Conservation (phyloP, 2,329 filamentous ascomycete genomes). For the Venturia carpophila region DNA sequence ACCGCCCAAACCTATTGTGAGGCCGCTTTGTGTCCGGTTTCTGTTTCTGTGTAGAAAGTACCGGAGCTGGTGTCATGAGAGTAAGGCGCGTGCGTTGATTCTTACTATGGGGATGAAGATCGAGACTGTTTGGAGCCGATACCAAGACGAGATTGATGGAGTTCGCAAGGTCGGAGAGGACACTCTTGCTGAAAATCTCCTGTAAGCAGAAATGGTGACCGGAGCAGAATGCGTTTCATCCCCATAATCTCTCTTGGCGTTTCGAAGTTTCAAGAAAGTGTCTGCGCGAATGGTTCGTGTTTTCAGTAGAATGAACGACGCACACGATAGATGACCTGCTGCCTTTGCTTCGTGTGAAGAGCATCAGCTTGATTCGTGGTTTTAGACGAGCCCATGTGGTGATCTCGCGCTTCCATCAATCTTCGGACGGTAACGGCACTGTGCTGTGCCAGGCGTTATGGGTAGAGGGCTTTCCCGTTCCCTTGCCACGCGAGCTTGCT, state of each 20-base stretch:
- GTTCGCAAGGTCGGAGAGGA: background rate
- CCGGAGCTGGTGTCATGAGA: background rate
- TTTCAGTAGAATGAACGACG: background rate
- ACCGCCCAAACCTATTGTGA: background rate
- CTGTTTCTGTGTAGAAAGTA: background rate
- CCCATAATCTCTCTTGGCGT: background rate
- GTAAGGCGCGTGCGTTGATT: background rate
- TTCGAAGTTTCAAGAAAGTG: background rate
- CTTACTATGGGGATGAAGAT: background rate
- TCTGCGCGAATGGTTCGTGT: background rate
- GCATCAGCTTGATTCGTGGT: constrained; percentile 1
- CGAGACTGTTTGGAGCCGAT: background rate
- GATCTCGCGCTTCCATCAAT: no score
- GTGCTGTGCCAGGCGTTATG: no score
- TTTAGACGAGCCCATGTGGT: background rate
- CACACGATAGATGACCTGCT: constrained; percentile 5
- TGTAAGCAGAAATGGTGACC: background rate
- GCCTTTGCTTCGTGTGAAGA: background rate
- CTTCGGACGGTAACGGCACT: no score
- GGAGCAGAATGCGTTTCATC: background rate
- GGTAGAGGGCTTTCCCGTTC: no score
- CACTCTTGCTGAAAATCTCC: background rate
- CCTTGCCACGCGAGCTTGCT: background rate
- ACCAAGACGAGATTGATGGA: background rate
- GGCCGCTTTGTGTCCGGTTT: background rate